A percentile compares a stretch with the other conserved stretches of the same genome.
These are phyloP conservation scores for Tolypocladium pustulatum DNA, from an alignment of 2,329 filamentous ascomycete species.

Conservation along the genomic window DNA sequence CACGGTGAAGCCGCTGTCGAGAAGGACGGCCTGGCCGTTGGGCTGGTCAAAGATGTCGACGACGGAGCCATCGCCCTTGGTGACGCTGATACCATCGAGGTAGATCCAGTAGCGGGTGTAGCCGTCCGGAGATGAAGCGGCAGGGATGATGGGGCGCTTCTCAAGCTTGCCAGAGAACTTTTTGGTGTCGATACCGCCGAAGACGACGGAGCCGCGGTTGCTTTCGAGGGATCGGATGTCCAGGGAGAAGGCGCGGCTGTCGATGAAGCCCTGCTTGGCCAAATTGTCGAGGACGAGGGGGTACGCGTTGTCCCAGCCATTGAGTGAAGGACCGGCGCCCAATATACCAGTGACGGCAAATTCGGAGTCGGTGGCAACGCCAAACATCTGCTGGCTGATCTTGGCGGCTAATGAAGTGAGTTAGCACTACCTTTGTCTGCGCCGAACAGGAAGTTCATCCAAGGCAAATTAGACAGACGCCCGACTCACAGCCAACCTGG, in stretches of 20 bases:
- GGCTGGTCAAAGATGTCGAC: slow-evolving; percentile 32
- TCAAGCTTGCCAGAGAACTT: slow-evolving; percentile 44
- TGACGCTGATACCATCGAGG: slow-evolving; percentile 25
- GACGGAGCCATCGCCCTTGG: slow-evolving; percentile 22
- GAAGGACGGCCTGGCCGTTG: slow-evolving; percentile 35
- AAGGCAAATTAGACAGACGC: neutral
- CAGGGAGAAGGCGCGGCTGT: slow-evolving; percentile 25
- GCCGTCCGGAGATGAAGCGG: slow-evolving; percentile 23
- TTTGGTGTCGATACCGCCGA: slow-evolving; percentile 45
- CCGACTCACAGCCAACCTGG: slow-evolving; percentile 19
- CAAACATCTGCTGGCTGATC: slow-evolving; percentile 25
- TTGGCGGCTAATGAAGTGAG: slow-evolving; percentile 11
- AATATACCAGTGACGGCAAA: slow-evolving; percentile 20
- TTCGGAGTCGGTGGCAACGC: slow-evolving; percentile 21
- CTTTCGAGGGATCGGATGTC: slow-evolving; percentile 21
- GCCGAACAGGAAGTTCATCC: neutral
- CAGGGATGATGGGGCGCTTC: slow-evolving; percentile 44
- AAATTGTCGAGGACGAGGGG: slow-evolving; percentile 24
- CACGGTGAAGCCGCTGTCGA: slow-evolving; percentile 59
- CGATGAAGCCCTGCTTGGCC: slow-evolving; percentile 21
- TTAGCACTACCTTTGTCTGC: neutral
- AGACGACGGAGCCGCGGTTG: slow-evolving; percentile 28
- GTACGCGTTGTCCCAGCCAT: slow-evolving; percentile 23
- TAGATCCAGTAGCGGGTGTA: slow-evolving; percentile 31
- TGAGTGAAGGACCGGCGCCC: slow-evolving; percentile 21